Evolutionary conservation across 2,329 filamentous ascomycete genomes (phyloP).

Genomic region (Aspergillus ochraceus): DNA sequence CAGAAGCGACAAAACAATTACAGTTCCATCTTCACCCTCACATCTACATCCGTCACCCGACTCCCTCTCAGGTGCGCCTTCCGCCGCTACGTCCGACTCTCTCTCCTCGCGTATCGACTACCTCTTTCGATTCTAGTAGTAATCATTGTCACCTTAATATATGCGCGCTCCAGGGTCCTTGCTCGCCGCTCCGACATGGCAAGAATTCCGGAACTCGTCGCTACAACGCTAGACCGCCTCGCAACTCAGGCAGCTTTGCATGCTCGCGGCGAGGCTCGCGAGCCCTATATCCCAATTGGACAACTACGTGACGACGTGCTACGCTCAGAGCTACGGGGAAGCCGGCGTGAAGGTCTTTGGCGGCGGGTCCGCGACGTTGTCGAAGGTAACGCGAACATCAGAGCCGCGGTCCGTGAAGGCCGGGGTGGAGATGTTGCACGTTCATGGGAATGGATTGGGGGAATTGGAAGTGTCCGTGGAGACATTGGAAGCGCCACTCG

Average conservation of each 20-base stretch:
- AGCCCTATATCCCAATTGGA: slow-evolving; percentile 80
- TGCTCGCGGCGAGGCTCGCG: slow-evolving; percentile 62
- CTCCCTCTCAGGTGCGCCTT: slow-evolving; percentile 69
- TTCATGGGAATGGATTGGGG: slow-evolving; percentile 70
- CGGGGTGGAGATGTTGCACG: slow-evolving; percentile 58
- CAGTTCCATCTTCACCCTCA: slow-evolving; percentile 70
- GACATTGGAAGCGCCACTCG: slow-evolving; percentile 25
- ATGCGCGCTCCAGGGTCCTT: slow-evolving; percentile 64
- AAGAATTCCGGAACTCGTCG: slow-evolving; percentile 79
- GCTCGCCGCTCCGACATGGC: slow-evolving; percentile 65
- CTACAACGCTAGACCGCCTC: slow-evolving; percentile 79
- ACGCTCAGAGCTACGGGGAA: slow-evolving; percentile 73
- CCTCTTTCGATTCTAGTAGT: slow-evolving; percentile 49
- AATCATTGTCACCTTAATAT: slow-evolving; percentile 54
- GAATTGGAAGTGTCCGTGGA: slow-evolving; percentile 51
- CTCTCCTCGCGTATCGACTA: slow-evolving; percentile 52
- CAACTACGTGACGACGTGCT: slow-evolving; percentile 91
- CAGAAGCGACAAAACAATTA: slow-evolving; percentile 71
- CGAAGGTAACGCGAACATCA: slow-evolving; percentile 90
- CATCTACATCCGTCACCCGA: slow-evolving; percentile 85
- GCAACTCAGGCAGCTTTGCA: slow-evolving; percentile 82
- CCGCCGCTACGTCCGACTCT: slow-evolving; percentile 49
- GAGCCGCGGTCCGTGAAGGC: slow-evolving; percentile 68
- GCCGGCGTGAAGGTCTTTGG: slow-evolving; percentile 80
- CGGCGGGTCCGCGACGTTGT: slow-evolving; percentile 78